These are phyloP conservation scores for Artemisia tridentata DNA, from an alignment of 129 eudicot species.

Conservation along the genomic window DNA sequence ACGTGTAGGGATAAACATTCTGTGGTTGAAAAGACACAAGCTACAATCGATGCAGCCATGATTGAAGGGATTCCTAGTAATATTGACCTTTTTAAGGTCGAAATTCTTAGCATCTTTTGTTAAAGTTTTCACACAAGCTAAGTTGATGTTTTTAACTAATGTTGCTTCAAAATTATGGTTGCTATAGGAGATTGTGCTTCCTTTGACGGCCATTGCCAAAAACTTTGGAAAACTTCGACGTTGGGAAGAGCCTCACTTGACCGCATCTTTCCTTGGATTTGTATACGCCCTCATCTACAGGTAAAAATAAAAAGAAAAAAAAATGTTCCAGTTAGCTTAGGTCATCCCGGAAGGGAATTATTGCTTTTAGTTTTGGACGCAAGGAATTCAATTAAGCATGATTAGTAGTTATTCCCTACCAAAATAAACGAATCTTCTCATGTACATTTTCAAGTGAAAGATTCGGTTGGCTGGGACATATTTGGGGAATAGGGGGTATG, in stretches of 20 bases:
- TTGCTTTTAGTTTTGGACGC: not conserved
- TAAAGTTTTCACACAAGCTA: not conserved
- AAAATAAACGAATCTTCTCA: no score
- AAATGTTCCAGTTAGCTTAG: no score
- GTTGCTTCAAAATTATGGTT: constrained; percentile 12
- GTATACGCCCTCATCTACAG: constrained; percentile 68
- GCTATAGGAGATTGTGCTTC: constrained; percentile 79
- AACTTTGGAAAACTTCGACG: constrained; percentile 65
- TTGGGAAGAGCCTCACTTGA: constrained; percentile 86
- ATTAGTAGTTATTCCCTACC: no score
- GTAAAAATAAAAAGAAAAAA: constrained; percentile 24
- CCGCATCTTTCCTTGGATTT: constrained; percentile 78
- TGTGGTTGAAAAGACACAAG: constrained; percentile 84
- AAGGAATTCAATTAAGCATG: not conserved
- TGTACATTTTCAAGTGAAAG: no score
- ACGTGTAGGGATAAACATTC: constrained; percentile 56
- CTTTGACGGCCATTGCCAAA: constrained; percentile 52
- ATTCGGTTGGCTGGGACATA: no score
- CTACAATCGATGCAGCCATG: constrained; percentile 97
- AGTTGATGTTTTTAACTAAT: constrained; percentile 14
- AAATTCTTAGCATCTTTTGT: constrained; percentile 11
- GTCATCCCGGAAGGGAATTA: no score
- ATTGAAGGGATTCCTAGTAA: constrained; percentile 97
- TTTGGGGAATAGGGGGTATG: no score
- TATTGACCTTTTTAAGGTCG: constrained; percentile 94